These are phyloP conservation scores for Hibiscus mutabilis DNA, from an alignment of 345 rosid species.

Conservation along the genomic window DNA sequence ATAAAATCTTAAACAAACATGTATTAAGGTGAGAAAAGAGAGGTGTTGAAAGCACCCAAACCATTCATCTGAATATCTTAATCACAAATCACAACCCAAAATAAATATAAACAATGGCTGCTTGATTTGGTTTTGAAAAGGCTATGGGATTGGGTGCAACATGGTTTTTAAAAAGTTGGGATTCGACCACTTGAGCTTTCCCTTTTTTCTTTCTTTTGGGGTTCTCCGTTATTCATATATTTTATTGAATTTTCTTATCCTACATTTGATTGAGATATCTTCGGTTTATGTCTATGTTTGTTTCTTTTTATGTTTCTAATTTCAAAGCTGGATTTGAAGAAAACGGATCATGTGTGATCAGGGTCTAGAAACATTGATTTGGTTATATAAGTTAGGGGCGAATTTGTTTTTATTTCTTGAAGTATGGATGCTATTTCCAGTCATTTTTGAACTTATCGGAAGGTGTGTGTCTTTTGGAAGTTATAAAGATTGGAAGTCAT, in stretches of 20 bases:
- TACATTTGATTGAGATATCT: background rate
- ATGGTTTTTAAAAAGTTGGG: background rate
- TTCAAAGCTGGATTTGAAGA: background rate
- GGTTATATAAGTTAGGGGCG: too few species aligned
- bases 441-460: too few species aligned
- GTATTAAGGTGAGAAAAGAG: background rate
- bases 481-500: too few species aligned
- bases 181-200: background rate
- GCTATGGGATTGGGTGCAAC: too few species aligned
- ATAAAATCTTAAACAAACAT: background rate
- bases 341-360: too few species aligned
- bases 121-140: slow-evolving; percentile 8
- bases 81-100: background rate
- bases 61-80: background rate
- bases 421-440: too few species aligned
- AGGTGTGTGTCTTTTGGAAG: too few species aligned
- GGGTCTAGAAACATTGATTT: too few species aligned
- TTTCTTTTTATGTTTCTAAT: too few species aligned
- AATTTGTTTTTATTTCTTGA: too few species aligned
- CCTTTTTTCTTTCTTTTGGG: background rate
- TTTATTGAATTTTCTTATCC: background rate
- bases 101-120: background rate
- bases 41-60: background rate
- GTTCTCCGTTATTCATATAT: background rate
- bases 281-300: too few species aligned